phyloP scores from a whole-genome alignment of 2,329 filamentous ascomycete species.

The Beauveria sp. region DNA sequence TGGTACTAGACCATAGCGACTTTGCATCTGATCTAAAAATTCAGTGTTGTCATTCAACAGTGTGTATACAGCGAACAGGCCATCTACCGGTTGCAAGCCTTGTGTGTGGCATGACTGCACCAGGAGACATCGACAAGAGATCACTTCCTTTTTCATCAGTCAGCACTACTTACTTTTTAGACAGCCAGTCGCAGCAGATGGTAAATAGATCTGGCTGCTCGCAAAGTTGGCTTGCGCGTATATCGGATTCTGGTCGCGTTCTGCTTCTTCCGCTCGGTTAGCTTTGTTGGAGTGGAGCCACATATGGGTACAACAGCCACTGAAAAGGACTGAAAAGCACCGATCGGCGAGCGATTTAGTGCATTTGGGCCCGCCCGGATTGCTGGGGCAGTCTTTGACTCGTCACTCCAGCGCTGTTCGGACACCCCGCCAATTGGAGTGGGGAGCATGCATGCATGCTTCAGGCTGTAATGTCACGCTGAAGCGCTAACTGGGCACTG shows the following conservation, averaged over 20 bases:
- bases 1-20: not conserved
- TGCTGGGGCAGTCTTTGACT: not conserved
- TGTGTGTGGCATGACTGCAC: not conserved
- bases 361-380: not conserved
- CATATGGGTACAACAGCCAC: not conserved
- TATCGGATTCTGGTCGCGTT: not conserved
- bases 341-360: slow-evolving; percentile 1
- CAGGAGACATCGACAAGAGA: not conserved
- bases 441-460: not conserved
- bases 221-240: not conserved
- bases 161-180: not conserved
- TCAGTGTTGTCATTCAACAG: not conserved
- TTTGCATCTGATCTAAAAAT: not conserved
- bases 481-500: not conserved
- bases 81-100: not conserved
- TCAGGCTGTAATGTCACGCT: slow-evolving; percentile 10
- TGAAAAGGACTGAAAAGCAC: not conserved
- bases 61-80: too few species aligned
- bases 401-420: not conserved
- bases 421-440: slow-evolving; percentile 6
- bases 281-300: not conserved
- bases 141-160: not conserved
- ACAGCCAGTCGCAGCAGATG: not conserved
- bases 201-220: not conserved
- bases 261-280: not conserved